These are phyloP conservation scores for Trametes meyenii DNA, from an alignment of 768 basidiomycete species.

Conservation along the genomic window DNA sequence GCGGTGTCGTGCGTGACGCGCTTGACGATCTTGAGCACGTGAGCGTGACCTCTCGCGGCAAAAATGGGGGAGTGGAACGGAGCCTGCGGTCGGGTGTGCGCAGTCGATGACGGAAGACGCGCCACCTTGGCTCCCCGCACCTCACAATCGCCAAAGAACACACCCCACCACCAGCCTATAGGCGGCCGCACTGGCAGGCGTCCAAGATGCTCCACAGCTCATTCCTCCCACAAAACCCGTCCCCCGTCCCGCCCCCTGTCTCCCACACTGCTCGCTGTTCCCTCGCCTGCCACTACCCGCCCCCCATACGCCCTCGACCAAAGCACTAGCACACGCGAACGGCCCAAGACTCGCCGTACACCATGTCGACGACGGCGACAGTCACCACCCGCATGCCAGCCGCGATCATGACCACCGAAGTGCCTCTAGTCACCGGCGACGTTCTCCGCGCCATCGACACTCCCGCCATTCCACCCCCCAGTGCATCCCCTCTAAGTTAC, in stretches of 20 bases:
- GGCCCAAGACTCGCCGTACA: neutral
- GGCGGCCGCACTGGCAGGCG: no score
- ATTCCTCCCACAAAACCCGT: conserved; percentile 3
- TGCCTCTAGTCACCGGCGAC: conserved; percentile 60
- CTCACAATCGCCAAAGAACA: neutral
- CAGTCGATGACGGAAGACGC: conserved; percentile 11
- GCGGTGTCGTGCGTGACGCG: no score
- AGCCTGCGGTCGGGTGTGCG: neutral
- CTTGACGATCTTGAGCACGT: conserved; percentile 1
- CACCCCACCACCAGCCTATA: neutral
- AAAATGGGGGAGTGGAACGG: conserved; percentile 12
- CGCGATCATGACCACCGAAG: conserved; percentile 32
- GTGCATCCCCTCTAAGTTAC: neutral
- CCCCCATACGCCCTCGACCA: neutral
- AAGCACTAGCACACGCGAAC: neutral
- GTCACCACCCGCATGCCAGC: neutral
- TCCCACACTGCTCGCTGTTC: neutral
- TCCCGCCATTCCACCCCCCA: conserved; percentile 51
- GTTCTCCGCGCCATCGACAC: conserved; percentile 66
- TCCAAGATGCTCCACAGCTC: conserved; percentile 6
- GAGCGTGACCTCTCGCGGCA: conserved; percentile 12
- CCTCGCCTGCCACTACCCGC: neutral
- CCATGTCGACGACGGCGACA: conserved; percentile 1
- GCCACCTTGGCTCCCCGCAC: conserved; percentile 15
- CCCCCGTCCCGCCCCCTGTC: neutral